phyloP scores from a whole-genome alignment of 2,329 filamentous ascomycete species.

The Zalaria sp. region DNA sequence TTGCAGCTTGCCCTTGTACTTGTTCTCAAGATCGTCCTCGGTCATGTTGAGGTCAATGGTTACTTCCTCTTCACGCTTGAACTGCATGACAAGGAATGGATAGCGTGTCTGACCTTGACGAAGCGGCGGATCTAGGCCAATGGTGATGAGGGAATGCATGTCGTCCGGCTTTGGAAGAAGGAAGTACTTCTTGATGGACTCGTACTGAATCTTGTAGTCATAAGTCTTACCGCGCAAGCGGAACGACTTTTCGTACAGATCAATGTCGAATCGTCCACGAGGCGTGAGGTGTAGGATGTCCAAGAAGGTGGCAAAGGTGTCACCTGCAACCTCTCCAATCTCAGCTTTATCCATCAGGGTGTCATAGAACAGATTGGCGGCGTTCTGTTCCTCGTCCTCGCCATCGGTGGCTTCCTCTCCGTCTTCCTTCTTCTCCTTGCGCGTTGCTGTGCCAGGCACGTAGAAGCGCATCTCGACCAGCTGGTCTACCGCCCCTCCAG shows the following conservation, averaged over 20 bases:
- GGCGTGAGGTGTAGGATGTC: constrained; percentile 95
- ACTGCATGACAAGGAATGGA: constrained; percentile 97
- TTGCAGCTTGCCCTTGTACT: constrained; percentile 82
- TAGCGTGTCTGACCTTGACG: constrained; percentile 96
- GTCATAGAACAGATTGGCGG: constrained; percentile 94
- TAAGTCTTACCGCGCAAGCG: constrained; percentile 96
- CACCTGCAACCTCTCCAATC: constrained; percentile 96
- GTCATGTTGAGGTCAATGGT: constrained; percentile 94
- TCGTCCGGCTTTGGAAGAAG: constrained; percentile 97
- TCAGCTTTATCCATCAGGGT: constrained; percentile 96
- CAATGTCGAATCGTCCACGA: constrained; percentile 97
- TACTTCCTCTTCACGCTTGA: constrained; percentile 95
- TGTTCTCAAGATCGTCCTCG: constrained; percentile 67
- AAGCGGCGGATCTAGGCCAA: constrained; percentile 86
- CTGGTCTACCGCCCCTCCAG: constrained; percentile 78
- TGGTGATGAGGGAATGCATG: constrained; percentile 83
- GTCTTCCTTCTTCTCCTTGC: constrained; percentile 54
- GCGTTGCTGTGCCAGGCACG: constrained; percentile 77
- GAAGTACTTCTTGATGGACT: constrained; percentile 98
- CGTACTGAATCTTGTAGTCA: constrained; percentile 99
- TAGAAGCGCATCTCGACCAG: constrained; percentile 98
- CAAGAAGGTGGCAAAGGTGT: constrained; percentile 93
- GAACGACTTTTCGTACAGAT: constrained; percentile 98
- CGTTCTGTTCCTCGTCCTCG: constrained; percentile 70
- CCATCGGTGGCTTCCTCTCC: constrained; percentile 51